A percentile compares a stretch with the other conserved stretches of the same genome.
These are phyloP conservation scores for Cladophialophora chaetospira DNA, from an alignment of 2,329 filamentous ascomycete species.

Conservation along the genomic window DNA sequence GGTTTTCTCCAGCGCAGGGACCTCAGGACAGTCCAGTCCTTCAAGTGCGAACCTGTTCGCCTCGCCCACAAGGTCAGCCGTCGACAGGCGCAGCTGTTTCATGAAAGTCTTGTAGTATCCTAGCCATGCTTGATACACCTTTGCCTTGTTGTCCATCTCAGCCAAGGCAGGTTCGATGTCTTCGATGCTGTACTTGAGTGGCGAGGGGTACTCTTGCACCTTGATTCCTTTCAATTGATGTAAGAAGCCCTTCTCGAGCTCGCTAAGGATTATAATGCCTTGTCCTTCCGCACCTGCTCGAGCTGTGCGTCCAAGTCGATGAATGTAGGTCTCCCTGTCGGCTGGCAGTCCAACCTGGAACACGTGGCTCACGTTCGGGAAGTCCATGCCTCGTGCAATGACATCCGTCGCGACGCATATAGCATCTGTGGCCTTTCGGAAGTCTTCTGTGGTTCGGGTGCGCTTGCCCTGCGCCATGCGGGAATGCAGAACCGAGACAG, in stretches of 20 bases:
- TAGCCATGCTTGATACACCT: slow-evolving; percentile 58
- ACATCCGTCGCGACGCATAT: slow-evolving; percentile 79
- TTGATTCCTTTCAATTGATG: slow-evolving; percentile 21
- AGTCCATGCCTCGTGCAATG: slow-evolving; percentile 80
- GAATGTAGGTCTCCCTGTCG: slow-evolving; percentile 72
- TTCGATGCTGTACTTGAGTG: slow-evolving; percentile 12
- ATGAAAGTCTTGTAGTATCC: slow-evolving; percentile 22
- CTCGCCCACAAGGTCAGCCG: slow-evolving; percentile 17
- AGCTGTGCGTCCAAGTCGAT: slow-evolving; percentile 74
- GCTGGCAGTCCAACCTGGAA: slow-evolving; percentile 69
- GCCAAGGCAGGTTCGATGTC: slow-evolving; percentile 21
- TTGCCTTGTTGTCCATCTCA: slow-evolving; percentile 43
- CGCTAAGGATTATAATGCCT: slow-evolving; percentile 56
- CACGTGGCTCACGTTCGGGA: slow-evolving; percentile 77
- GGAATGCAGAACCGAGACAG: slow-evolving; percentile 70
- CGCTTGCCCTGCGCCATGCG: slow-evolving; percentile 70
- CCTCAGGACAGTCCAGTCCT: slow-evolving; percentile 42
- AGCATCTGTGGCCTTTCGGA: slow-evolving; percentile 64
- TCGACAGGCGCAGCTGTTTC: slow-evolving; percentile 19
- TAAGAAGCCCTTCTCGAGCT: slow-evolving; percentile 55
- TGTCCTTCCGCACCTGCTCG: slow-evolving; percentile 58
- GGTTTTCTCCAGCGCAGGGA: slow-evolving; percentile 42
- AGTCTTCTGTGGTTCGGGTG: slow-evolving; percentile 69
- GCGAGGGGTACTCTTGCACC: slow-evolving; percentile 12
- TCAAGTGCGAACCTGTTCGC: slow-evolving; percentile 43